Evolutionary conservation across 2,329 filamentous ascomycete species (phyloP).

Genomic region (Diaporthe longicolla): DNA sequence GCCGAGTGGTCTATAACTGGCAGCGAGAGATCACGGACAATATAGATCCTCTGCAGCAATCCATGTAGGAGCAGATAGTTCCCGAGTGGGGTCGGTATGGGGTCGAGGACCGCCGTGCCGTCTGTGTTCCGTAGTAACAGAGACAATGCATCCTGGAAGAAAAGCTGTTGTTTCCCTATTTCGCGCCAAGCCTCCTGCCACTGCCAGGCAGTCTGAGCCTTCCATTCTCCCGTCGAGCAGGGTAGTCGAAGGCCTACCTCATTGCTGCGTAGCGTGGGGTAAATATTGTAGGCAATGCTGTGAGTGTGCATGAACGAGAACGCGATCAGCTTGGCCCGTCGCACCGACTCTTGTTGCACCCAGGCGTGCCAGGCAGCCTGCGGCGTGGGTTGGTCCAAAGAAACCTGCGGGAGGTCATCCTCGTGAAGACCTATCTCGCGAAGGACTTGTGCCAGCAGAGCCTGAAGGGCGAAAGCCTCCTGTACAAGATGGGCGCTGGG

Average conservation of each 20-base stretch:
- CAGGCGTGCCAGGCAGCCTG: slow-evolving; percentile 44
- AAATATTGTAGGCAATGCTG: slow-evolving; percentile 56
- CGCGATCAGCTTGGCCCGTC: slow-evolving; percentile 55
- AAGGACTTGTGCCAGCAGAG: slow-evolving; percentile 52
- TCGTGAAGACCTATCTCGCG: slow-evolving; percentile 53
- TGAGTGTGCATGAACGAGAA: slow-evolving; percentile 57
- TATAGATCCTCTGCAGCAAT: slow-evolving; percentile 55
- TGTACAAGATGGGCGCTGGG: slow-evolving; percentile 51
- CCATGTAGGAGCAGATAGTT: slow-evolving; percentile 57
- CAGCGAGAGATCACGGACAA: slow-evolving; percentile 55
- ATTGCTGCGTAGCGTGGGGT: slow-evolving; percentile 54
- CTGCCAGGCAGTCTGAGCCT: slow-evolving; percentile 49
- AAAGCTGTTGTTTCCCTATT: slow-evolving; percentile 51
- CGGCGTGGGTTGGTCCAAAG: neutral
- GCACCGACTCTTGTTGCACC: slow-evolving; percentile 51
- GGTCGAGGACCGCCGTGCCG: slow-evolving; percentile 49
- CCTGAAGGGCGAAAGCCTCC: slow-evolving; percentile 54
- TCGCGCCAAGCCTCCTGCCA: slow-evolving; percentile 51
- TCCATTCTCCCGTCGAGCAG: slow-evolving; percentile 55
- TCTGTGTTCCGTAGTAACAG: slow-evolving; percentile 50
- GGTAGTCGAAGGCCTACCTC: slow-evolving; percentile 54
- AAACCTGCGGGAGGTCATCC: slow-evolving; percentile 33
- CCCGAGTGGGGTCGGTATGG: slow-evolving; percentile 54
- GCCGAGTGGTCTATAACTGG: slow-evolving; percentile 47
- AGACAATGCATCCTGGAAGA: slow-evolving; percentile 55